These are phyloP conservation scores for Mariannaea elegans DNA, from an alignment of 2,329 filamentous ascomycete species.

Conservation along the genomic window DNA sequence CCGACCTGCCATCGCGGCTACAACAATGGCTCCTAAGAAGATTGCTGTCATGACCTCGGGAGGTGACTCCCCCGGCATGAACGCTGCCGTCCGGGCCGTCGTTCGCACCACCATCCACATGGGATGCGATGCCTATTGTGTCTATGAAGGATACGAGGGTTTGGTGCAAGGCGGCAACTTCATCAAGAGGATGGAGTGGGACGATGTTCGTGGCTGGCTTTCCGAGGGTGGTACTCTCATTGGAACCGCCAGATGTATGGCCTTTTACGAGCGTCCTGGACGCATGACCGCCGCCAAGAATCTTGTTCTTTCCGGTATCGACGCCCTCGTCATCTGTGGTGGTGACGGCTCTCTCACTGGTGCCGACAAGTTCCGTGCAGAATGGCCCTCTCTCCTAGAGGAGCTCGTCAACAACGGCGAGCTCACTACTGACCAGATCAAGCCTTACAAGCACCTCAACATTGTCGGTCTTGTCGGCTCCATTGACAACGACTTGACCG, in stretches of 20 bases:
- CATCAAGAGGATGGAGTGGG: constrained; percentile 89
- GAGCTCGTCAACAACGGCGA: constrained; percentile 82
- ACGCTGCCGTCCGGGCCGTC: constrained; percentile 86
- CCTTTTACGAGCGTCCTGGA: constrained; percentile 88
- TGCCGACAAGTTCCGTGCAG: constrained; percentile 89
- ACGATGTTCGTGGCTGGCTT: constrained; percentile 93
- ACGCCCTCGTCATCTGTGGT: constrained; percentile 95
- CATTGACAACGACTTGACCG: constrained; percentile 98
- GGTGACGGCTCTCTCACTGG: constrained; percentile 96
- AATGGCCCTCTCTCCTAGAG: constrained; percentile 88
- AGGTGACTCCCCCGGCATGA: constrained; percentile 95
- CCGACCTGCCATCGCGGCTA: constrained; percentile 24
- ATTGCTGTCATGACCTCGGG: constrained; percentile 95
- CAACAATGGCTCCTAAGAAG: constrained; percentile 62
- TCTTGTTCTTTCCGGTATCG: constrained; percentile 90
- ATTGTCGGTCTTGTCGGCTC: constrained; percentile 96
- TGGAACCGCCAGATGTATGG: constrained; percentile 91
- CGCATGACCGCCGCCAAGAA: constrained; percentile 90
- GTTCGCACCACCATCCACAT: constrained; percentile 91
- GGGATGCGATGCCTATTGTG: constrained; percentile 79
- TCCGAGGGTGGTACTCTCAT: constrained; percentile 96
- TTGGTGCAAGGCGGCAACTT: constrained; percentile 88
- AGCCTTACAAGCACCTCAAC: constrained; percentile 86
- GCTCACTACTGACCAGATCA: constrained; percentile 74
- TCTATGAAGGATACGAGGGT: constrained; percentile 96